Conservation (phyloP, 306 rosid species). For the Prunus salicina region DNA sequence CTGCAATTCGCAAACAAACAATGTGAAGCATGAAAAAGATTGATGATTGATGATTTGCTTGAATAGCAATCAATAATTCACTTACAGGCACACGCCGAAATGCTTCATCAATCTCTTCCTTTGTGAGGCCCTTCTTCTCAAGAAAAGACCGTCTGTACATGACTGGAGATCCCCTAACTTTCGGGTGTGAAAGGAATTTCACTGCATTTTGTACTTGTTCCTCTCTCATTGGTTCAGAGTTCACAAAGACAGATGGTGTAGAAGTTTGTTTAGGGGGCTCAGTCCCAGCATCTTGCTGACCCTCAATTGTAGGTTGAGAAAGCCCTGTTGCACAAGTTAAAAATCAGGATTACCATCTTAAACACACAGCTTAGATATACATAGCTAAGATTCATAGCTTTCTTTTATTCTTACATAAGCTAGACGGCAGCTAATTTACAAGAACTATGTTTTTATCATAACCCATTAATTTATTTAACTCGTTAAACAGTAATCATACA, state of each 20-base stretch:
- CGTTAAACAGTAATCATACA: not conserved
- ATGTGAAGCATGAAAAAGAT: conserved; percentile 5
- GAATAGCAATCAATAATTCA: conserved; percentile 5
- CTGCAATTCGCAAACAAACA: conserved; percentile 37
- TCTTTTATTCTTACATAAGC: not conserved
- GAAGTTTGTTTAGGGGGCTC: conserved; percentile 52
- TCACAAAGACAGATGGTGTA: conserved; percentile 69
- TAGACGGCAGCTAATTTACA: not conserved
- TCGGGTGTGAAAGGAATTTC: conserved; percentile 88
- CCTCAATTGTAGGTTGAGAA: conserved; percentile 39
- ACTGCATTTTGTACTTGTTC: conserved; percentile 95
- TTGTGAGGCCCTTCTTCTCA: conserved; percentile 91
- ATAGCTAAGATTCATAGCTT: not conserved
- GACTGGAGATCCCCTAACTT: conserved; percentile 87
- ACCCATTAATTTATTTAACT: not conserved
- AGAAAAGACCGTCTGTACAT: conserved; percentile 83
- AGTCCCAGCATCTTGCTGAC: conserved; percentile 47
- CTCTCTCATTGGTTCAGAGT: conserved; percentile 80
- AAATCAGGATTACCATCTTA: conserved; percentile 10
- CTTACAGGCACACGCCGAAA: conserved; percentile 89
- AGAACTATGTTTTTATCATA: not conserved
- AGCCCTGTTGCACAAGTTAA: conserved; percentile 30
- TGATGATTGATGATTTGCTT: conserved; percentile 3
- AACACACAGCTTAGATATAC: not conserved
- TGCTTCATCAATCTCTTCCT: conserved; percentile 98